Conservation (phyloP, 176 grass and related monocot species). For the Echinochloa phyllopogon region DNA sequence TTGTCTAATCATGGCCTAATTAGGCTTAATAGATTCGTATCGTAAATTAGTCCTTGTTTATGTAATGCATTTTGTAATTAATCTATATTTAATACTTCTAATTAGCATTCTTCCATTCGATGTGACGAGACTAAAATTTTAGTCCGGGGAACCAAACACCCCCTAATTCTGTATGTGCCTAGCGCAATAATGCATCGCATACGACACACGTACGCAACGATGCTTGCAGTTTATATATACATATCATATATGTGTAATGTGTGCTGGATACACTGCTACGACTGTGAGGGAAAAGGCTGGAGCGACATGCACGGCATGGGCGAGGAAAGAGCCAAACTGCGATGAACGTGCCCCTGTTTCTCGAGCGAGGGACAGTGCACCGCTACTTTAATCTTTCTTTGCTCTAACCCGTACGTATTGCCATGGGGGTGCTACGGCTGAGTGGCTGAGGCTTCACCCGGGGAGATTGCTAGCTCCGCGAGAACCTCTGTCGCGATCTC, state of each 20-base stretch:
- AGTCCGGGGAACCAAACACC: too few species aligned
- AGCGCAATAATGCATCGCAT: not conserved
- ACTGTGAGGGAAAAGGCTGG: not conserved
- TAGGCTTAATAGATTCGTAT: too few species aligned
- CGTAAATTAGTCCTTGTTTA: too few species aligned
- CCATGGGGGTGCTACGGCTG: not conserved
- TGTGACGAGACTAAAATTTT: too few species aligned
- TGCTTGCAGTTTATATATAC: not conserved
- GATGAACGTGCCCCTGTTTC: constrained; percentile 25
- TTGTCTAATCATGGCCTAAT: too few species aligned
- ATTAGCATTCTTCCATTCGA: too few species aligned
- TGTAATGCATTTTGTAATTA: too few species aligned
- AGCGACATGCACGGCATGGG: not conserved
- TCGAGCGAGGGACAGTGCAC: not conserved
- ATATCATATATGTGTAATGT: not conserved
- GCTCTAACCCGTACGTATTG: not conserved
- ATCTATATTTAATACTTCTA: too few species aligned
- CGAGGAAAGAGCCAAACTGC: constrained; percentile 8
- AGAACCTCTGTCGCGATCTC: not conserved
- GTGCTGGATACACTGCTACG: not conserved
- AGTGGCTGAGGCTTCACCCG: not conserved
- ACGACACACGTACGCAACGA: not conserved
- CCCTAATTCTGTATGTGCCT: not conserved
- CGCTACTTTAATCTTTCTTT: constrained; percentile 14
- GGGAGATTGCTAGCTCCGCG: not conserved